Conservation (phyloP, 768 basidiomycete species). For the Tremella fuciformis region DNA sequence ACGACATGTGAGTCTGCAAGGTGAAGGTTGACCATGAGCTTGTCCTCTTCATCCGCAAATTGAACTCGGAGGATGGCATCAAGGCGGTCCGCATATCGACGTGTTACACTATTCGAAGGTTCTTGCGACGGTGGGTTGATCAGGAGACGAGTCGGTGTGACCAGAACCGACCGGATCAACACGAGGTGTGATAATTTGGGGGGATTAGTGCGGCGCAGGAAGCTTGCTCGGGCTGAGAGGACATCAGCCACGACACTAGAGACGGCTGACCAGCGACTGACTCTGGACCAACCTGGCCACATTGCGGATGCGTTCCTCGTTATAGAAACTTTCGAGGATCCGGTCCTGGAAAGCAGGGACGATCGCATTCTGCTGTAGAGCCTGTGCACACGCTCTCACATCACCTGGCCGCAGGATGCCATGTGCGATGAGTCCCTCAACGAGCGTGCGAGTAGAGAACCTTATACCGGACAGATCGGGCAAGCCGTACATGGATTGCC, state of each 20-base stretch:
- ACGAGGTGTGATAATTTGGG: slow-evolving; percentile 29
- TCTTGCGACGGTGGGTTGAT: slow-evolving; percentile 47
- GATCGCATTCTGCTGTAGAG: slow-evolving; percentile 22
- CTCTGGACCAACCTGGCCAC: slow-evolving; percentile 31
- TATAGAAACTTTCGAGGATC: slow-evolving; percentile 42
- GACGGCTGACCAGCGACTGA: slow-evolving; percentile 18
- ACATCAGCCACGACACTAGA: neutral
- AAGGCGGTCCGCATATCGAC: slow-evolving; percentile 31
- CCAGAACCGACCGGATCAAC: slow-evolving; percentile 35
- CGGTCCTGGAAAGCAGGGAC: slow-evolving; percentile 29
- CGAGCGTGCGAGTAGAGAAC: slow-evolving; percentile 39
- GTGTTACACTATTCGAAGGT: slow-evolving; percentile 46
- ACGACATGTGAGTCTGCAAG: neutral
- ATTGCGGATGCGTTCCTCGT: slow-evolving; percentile 41
- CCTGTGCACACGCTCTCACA: slow-evolving; percentile 14
- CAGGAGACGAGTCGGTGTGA: slow-evolving; percentile 47
- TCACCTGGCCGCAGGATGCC: slow-evolving; percentile 38
- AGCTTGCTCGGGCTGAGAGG: slow-evolving; percentile 24
- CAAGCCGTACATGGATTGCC: slow-evolving; percentile 13
- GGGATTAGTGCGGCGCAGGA: slow-evolving; percentile 19
- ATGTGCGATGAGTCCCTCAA: slow-evolving; percentile 48
- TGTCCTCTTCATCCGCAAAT: slow-evolving; percentile 50
- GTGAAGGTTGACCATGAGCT: slow-evolving; percentile 27
- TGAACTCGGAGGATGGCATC: slow-evolving; percentile 45
- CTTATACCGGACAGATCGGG: slow-evolving; percentile 22